Conservation (phyloP, 257 asterid species). For the Thymus quinquecostatus region DNA sequence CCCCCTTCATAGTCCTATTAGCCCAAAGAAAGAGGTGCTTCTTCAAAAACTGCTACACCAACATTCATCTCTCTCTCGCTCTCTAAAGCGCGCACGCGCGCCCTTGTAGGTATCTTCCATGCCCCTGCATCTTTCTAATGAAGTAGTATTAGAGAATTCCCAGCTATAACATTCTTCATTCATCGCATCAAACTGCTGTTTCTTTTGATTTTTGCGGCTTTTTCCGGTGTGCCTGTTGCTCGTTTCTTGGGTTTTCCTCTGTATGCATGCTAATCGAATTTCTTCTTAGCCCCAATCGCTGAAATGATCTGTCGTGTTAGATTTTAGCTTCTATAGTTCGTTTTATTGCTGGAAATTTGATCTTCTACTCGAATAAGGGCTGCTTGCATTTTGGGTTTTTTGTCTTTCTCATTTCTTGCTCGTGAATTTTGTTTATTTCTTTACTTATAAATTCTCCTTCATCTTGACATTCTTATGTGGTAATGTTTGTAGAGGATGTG, state of each 20-base stretch:
- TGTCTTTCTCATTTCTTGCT: neutral
- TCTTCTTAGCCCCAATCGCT: neutral
- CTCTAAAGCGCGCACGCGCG: neutral
- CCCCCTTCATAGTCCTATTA: too few species aligned
- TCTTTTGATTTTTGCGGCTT: neutral
- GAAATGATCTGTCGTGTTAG: neutral
- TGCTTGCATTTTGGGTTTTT: too few species aligned
- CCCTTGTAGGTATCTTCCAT: neutral
- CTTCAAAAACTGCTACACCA: neutral
- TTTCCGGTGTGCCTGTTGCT: neutral
- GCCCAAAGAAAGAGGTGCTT: neutral
- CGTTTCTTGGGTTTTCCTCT: neutral
- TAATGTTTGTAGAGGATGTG: neutral
- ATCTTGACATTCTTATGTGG: neutral
- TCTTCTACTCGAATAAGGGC: neutral
- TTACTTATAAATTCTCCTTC: neutral
- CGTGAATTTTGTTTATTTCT: neutral
- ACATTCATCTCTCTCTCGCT: neutral
- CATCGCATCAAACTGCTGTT: neutral
- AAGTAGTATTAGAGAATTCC: neutral
- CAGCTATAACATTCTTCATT: too few species aligned
- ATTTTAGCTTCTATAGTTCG: neutral
- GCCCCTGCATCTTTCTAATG: neutral
- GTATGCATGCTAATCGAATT: neutral
- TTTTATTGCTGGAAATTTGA: neutral